A percentile compares a stretch with the other conserved stretches of the same genome.
Evolutionary conservation across 1,139 yeast genomes (phyloP).

Genomic region (Hemisphaericaspora lyxosophila): DNA sequence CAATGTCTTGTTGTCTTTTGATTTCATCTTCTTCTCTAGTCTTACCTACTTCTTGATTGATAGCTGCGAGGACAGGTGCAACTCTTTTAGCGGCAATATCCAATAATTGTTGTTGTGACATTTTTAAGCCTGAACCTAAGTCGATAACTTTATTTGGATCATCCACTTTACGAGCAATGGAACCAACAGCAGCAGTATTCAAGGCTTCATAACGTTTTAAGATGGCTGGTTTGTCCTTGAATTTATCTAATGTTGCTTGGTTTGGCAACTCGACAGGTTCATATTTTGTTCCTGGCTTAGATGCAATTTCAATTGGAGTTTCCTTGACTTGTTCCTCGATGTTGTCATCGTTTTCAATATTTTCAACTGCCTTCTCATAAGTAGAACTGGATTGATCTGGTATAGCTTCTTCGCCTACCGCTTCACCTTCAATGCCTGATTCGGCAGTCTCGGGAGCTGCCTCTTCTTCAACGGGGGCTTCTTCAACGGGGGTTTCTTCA

Average conservation of each 20-base stretch:
- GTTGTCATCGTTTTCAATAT: conserved; percentile 29
- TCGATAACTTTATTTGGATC: conserved; percentile 53
- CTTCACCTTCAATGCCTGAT: not conserved
- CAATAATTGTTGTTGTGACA: conserved; percentile 56
- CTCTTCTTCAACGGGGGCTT: not conserved
- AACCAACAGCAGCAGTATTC: conserved; percentile 48
- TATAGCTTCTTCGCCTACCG: conserved; percentile 6
- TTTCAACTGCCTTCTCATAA: conserved; percentile 18
- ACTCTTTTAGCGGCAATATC: conserved; percentile 58
- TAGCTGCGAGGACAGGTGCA: conserved; percentile 52
- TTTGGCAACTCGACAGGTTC: conserved; percentile 36
- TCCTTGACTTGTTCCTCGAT: conserved; percentile 27
- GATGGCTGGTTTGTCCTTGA: conserved; percentile 50
- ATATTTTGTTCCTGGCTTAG: conserved; percentile 33
- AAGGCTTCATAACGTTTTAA: conserved; percentile 49
- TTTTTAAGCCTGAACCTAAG: conserved; percentile 54
- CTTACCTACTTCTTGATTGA: conserved; percentile 51
- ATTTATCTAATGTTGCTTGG: conserved; percentile 40
- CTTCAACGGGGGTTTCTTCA: not conserved
- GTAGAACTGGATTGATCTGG: conserved; percentile 17
- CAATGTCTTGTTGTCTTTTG: conserved; percentile 41
- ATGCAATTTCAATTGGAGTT: conserved; percentile 33
- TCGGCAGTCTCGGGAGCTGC: not conserved
- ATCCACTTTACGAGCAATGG: conserved; percentile 43
- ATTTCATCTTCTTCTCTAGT: conserved; percentile 49